A percentile compares a stretch with the other conserved stretches of the same genome.
phyloP scores from a whole-genome alignment of 768 basidiomycete species.

The Lactifluus subvellereus region DNA sequence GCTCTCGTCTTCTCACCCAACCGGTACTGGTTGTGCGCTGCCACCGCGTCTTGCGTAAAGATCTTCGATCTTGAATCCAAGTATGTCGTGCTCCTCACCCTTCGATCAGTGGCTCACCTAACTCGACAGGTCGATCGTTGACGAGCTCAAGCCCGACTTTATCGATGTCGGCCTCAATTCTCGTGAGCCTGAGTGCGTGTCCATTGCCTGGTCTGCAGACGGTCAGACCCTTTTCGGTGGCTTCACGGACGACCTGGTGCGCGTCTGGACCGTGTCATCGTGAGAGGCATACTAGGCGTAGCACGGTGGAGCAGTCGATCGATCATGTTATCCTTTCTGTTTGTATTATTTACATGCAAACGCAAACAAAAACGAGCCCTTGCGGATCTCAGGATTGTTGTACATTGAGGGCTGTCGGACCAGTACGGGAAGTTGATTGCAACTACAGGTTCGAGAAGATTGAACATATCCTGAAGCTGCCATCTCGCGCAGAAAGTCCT shows the following conservation, averaged over 20 bases:
- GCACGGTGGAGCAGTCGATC: conserved; percentile 9
- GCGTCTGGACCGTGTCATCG: conserved; percentile 80
- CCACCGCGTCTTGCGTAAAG: conserved; percentile 95
- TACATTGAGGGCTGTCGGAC: not conserved
- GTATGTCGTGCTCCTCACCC: conserved; percentile 43
- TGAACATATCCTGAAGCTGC: not conserved
- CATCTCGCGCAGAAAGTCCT: not conserved
- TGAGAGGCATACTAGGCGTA: conserved; percentile 30
- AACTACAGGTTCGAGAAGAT: not conserved
- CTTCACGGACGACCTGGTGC: conserved; percentile 91
- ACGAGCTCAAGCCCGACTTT: conserved; percentile 96
- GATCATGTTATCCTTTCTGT: conserved; percentile 21
- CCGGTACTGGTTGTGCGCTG: conserved; percentile 99
- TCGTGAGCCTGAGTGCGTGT: conserved; percentile 87
- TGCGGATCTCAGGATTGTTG: conserved; percentile 9
- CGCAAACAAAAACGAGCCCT: conserved; percentile 23
- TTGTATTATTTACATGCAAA: conserved; percentile 25
- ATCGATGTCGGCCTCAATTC: conserved; percentile 65
- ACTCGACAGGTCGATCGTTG: conserved; percentile 78
- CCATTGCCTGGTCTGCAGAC: conserved; percentile 97
- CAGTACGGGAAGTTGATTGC: not conserved
- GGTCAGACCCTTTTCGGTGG: conserved; percentile 97
- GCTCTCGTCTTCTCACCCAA: conserved; percentile 99
- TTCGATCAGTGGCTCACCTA: conserved; percentile 2
- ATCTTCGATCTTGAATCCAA: conserved; percentile 99